Percentiles rank a stretch among this genome's conserved stretches.
Conservation (phyloP, 164 flowering plant genomes). For the Cinnamomum micranthum region DNA sequence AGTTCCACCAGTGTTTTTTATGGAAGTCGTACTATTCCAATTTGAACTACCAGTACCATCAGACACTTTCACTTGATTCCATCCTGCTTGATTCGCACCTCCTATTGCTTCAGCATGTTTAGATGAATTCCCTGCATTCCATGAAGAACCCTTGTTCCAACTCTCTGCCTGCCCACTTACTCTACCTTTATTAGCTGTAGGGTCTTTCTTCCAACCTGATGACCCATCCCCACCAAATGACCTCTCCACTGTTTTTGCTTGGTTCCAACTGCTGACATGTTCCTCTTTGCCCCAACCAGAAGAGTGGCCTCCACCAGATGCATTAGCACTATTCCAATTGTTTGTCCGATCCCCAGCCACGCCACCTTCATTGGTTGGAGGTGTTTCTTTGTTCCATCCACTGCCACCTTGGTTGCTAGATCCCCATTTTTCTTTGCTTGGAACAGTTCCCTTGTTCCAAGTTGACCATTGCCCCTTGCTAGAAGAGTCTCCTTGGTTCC, state of each 20-base stretch:
- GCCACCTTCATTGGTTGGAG: not conserved
- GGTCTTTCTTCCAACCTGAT: not conserved
- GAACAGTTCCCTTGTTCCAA: not conserved
- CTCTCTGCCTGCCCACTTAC: not conserved
- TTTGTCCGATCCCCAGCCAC: not conserved
- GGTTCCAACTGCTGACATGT: not conserved
- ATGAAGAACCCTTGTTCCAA: conserved; percentile 9
- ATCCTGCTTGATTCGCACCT: not conserved
- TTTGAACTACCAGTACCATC: not conserved
- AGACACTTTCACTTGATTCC: conserved; percentile 6
- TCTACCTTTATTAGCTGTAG: not conserved
- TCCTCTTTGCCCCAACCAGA: conserved; percentile 9
- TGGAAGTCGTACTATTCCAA: conserved; percentile 1
- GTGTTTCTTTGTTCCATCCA: not conserved
- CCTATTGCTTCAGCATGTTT: conserved; percentile 3
- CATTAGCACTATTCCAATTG: not conserved
- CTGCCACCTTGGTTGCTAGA: not conserved
- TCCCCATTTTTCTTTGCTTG: not conserved
- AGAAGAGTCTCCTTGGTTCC: not conserved
- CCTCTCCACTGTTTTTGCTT: not conserved
- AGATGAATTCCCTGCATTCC: not conserved
- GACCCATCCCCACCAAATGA: not conserved
- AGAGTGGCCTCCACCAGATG: not conserved
- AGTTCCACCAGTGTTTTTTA: not conserved
- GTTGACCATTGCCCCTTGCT: not conserved